A percentile compares a stretch with the other conserved stretches of the same genome.
Evolutionary conservation across 2,329 filamentous ascomycete genomes (phyloP).

Genomic region (Aspergillus flavus): DNA sequence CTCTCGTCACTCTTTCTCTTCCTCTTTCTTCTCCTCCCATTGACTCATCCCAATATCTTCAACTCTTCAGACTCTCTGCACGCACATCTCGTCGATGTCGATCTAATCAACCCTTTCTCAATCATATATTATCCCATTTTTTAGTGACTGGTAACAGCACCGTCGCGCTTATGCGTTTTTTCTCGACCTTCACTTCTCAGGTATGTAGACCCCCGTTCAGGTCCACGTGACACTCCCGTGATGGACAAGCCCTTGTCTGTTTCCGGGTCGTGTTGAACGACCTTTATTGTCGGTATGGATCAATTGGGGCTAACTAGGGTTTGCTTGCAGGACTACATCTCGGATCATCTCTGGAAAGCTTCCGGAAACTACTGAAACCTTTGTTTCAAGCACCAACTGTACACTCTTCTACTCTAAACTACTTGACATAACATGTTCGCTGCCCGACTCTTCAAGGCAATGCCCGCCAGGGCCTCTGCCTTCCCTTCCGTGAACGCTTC

Average conservation of each 20-base stretch:
- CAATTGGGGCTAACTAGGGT: conserved; percentile 8
- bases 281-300: background rate
- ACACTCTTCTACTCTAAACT: conserved; percentile 4
- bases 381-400: background rate
- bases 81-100: conserved; percentile 26
- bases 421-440: conserved; percentile 54
- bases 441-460: conserved; percentile 56
- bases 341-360: conserved; percentile 71
- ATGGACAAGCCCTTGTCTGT: background rate
- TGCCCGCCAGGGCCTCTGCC: conserved; percentile 50
- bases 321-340: conserved; percentile 62
- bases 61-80: conserved; percentile 9
- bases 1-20: conserved; percentile 15
- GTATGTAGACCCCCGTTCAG: conserved; percentile 51
- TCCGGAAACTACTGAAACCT: conserved; percentile 58
- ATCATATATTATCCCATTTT: conserved; percentile 4
- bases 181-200: conserved; percentile 85
- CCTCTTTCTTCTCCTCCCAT: conserved; percentile 10
- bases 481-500: conserved; percentile 43
- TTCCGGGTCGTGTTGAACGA: background rate
- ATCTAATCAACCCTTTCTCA: conserved; percentile 24
- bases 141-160: conserved; percentile 40
- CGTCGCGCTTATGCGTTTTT: conserved; percentile 80
- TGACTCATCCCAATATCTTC: conserved; percentile 10
- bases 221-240: background rate